phyloP scores from a whole-genome alignment of 2,329 filamentous ascomycete species.

The Aspergillus sergii region DNA sequence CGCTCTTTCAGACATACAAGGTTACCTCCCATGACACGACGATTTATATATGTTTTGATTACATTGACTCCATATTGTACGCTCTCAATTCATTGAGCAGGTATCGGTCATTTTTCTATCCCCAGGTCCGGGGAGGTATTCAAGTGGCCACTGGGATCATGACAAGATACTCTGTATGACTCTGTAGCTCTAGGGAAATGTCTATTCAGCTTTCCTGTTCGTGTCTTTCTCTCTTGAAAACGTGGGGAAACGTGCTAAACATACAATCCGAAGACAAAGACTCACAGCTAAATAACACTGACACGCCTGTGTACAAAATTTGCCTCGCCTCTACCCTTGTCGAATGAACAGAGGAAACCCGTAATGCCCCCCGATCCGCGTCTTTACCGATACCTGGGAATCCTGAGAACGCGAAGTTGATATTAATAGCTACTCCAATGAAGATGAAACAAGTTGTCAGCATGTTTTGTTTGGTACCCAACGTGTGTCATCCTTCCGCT shows the following conservation, averaged over 20 bases:
- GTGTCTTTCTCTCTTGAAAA: neutral
- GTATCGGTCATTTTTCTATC: neutral
- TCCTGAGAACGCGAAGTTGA: neutral
- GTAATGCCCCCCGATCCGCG: neutral
- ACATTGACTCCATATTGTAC: neutral
- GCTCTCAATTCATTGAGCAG: neutral
- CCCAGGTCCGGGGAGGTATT: neutral
- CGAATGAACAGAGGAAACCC: neutral
- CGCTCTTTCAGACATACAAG: neutral
- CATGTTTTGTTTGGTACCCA: neutral
- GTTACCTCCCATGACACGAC: neutral
- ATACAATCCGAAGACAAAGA: neutral
- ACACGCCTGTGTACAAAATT: neutral
- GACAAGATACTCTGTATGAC: neutral
- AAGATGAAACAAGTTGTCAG: neutral
- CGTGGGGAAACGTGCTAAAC: neutral
- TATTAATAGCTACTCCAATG: neutral
- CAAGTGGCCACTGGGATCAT: neutral
- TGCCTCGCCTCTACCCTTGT: neutral
- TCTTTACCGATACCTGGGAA: neutral
- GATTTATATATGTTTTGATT: neutral
- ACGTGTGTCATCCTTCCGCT: neutral
- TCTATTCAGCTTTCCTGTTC: too few species aligned
- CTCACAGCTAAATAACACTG: neutral
- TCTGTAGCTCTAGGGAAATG: neutral